These are phyloP conservation scores for Monocercomonoides exilis DNA, from an alignment of 78 protist species.

Conservation along the genomic window DNA sequence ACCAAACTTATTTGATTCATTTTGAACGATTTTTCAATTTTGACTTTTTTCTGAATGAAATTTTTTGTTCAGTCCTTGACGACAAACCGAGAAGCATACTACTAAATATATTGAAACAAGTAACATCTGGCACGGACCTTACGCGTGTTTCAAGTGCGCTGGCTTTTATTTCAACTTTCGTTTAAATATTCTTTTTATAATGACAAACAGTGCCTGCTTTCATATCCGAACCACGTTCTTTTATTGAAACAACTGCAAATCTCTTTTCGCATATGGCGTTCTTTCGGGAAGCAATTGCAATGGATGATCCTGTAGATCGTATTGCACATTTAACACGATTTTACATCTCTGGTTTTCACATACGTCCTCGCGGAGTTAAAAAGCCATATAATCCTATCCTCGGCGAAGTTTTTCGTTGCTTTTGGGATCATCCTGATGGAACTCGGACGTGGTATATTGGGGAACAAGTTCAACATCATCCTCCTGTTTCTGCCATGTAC, in stretches of 20 bases:
- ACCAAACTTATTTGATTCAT: too few relatives aligned
- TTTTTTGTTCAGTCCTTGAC: too few relatives aligned
- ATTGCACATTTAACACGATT: not conserved
- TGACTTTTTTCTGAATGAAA: too few relatives aligned
- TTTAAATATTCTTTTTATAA: too few relatives aligned
- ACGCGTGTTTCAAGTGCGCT: too few relatives aligned
- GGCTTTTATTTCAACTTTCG: too few relatives aligned
- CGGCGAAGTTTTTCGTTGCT: too few relatives aligned
- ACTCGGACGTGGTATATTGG: not conserved
- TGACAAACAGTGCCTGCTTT: constrained; percentile 28
- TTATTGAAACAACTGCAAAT: constrained; percentile 10
- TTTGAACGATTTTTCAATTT: too few relatives aligned
- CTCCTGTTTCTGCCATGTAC: constrained; percentile 17
- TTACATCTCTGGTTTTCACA: constrained; percentile 12
- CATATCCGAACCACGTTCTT: constrained; percentile 26
- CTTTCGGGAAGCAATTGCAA: not conserved
- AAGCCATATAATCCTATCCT: constrained; percentile 32
- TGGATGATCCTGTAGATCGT: not conserved
- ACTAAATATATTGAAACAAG: not conserved
- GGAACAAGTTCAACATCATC: constrained; percentile 28
- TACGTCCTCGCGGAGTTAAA: not conserved
- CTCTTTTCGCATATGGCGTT: not conserved
- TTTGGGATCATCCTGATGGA: too few relatives aligned
- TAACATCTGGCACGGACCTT: not conserved
- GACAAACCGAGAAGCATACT: too few relatives aligned